Evolutionary conservation across 2,329 filamentous ascomycete species (phyloP).

Genomic region (Dothistroma pini): DNA sequence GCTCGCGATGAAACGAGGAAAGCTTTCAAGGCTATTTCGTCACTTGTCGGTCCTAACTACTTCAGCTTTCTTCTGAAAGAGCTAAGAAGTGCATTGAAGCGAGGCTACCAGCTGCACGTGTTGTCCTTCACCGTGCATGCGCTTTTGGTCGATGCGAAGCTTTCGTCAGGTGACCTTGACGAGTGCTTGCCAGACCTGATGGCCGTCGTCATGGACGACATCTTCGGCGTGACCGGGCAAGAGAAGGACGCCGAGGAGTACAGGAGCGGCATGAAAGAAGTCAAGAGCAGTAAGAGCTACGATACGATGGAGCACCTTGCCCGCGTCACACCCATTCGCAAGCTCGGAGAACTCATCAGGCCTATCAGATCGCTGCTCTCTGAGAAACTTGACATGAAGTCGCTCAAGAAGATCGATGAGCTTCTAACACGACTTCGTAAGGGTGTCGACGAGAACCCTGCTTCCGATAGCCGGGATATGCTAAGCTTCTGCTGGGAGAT

Average conservation of each 20-base stretch:
- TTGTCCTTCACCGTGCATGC: conserved; percentile 93
- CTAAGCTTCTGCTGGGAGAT: conserved; percentile 95
- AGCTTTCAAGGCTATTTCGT: conserved; percentile 78
- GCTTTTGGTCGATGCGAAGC: conserved; percentile 72
- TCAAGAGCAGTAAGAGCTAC: conserved; percentile 97
- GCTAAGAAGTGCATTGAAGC: conserved; percentile 72
- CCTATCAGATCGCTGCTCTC: conserved; percentile 75
- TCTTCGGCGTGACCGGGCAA: conserved; percentile 86
- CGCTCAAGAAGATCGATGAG: conserved; percentile 86
- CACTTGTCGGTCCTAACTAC: conserved; percentile 74
- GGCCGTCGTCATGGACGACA: conserved; percentile 91
- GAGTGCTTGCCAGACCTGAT: conserved; percentile 79
- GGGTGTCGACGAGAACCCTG: conserved; percentile 77
- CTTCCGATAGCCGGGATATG: conserved; percentile 72
- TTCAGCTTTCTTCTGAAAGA: conserved; percentile 94
- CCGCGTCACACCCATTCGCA: conserved; percentile 70
- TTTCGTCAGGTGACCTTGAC: conserved; percentile 79
- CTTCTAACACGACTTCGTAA: conserved; percentile 77
- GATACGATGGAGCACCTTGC: conserved; percentile 95
- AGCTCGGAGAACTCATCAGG: conserved; percentile 69
- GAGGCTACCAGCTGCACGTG: conserved; percentile 91
- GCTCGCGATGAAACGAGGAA: conserved; percentile 87
- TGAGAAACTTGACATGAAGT: conserved; percentile 78
- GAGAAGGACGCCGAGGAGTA: conserved; percentile 98
- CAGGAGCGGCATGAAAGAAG: conserved; percentile 90